Evolutionary conservation across 2,329 filamentous ascomycete species (phyloP), one percentile per base, ranked within the genome.

Genomic region (Teratosphaeria zuluensis): DNA sequence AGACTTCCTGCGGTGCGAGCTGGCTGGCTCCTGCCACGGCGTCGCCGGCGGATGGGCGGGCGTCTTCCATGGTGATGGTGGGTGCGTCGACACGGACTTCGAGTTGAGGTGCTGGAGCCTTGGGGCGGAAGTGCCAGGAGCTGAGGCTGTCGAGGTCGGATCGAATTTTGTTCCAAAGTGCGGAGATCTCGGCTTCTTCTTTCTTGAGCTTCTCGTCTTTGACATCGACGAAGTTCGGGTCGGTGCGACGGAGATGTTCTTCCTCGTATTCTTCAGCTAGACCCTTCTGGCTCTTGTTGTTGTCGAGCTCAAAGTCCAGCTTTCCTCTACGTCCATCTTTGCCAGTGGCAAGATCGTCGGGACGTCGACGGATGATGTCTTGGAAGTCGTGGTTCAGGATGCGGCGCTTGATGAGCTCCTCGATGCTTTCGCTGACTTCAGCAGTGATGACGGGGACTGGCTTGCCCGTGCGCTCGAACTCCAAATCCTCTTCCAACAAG

Each of bases 51-150:
- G 88, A 87, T 7, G 94, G 92, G 67, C 95, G 88, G 1, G 91
- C 92, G 70, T 99, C 94, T 77, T 99, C 94, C 88, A 97, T 95
- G 65, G 84, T 82, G 64, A 97, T 86, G 3, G 89, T 90, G n/a
- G 92, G 90, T 3, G 94, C 89, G 74, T 97, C 92, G 30, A 90
- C 83, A 35, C 96, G 87, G 58, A 96, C 88, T 51, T 89, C 92
- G 62, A 99, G 83, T 53, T 84, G 84, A n/a, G 90, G 84, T 56
- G 87, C 87, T 1, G 87, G 82, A 11, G 89, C 86, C 77, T 92
- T 95, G 57, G 94, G 94, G 74, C 90, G 92, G 82, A 96, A 96
- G 76, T 96, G 89, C 86, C 90, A 95, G 72, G 89, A 95, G 74
- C 86, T 92, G 63, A 99, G 84, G 30, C 89, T 84, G 74, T 99